Base-by-base conservation (phyloP, 805 yeast genomes). In the Saccharomycopsis fodiens region DNA sequence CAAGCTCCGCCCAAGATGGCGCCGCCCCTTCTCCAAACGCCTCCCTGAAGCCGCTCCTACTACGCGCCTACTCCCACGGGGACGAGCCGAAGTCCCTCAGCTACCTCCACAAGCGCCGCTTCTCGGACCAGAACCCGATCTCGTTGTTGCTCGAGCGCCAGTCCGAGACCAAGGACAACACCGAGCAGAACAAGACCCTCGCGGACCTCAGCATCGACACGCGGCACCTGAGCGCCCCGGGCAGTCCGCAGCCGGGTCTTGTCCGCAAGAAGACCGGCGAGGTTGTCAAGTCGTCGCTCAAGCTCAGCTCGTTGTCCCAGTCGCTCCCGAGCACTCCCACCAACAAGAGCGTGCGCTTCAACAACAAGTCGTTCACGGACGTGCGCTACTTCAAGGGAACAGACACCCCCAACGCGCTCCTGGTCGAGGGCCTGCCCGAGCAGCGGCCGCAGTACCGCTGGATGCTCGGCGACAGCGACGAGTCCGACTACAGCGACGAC, bases 261-360 rank as follows among this genome's bases (percentile, higher is more conserved):
- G 74, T 86, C 3, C 78, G 94, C 41, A 89, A 88, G 61, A 88
- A 88, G 61, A 77, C 87, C 1, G 96, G 95, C n/a, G 96, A 87
- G 58, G 66, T 84, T 37, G 82, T 86, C 38, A 85, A 85, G 58
- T 77, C 89, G 2, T 80, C 85, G 12, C 67, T 86, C 46, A 82
- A 81, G 57, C 42, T 69, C 42, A 55, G 62, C 16, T 55, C 69
- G 8, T 60, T 67, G n/a, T 60, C 70, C 12, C 65, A 60, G 52
- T 73, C 79, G 1, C 58, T 74, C 47, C 81, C 81, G 1, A 55
- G 71, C 1, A 69, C 74, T 7, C 88, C 84, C 16, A 74, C 78
- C 2, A 73, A 77, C 54, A 81, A 79, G 57, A 83, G 76, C 59
- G 96, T 87, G 5, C 96, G 86, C 67, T 87, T 87, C 59, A 88